phyloP scores from a whole-genome alignment of 306 rosid genomes.

The Acacia acuminata region DNA sequence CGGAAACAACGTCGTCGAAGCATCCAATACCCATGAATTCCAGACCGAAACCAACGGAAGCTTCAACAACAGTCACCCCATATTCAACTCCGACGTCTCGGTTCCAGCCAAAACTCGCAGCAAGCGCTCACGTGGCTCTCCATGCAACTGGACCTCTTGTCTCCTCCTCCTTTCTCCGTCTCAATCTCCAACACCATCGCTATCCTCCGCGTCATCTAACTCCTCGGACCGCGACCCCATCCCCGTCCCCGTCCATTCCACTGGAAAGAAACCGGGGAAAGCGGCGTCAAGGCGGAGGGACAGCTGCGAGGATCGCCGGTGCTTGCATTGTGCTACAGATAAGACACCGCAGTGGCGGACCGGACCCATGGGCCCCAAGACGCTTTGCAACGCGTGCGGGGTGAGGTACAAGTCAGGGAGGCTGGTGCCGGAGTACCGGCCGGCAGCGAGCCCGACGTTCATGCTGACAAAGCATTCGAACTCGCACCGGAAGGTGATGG shows the following conservation, averaged over 20 bases:
- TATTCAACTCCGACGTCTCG: slow-evolving; percentile 52
- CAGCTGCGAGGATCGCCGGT: slow-evolving; percentile 53
- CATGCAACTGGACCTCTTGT: slow-evolving; percentile 78
- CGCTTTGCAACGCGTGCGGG: slow-evolving; percentile 77
- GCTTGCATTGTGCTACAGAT: slow-evolving; percentile 81
- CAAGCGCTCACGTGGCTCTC: slow-evolving; percentile 79
- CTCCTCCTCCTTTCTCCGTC: slow-evolving; percentile 50
- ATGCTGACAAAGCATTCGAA: slow-evolving; percentile 79
- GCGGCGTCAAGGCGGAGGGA: slow-evolving; percentile 47
- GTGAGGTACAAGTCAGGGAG: slow-evolving; percentile 82
- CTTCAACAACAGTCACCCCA: slow-evolving; percentile 27
- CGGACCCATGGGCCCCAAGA: slow-evolving; percentile 82
- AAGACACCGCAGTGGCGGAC: slow-evolving; percentile 90
- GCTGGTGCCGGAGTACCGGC: slow-evolving; percentile 81
- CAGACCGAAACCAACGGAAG: slow-evolving; percentile 37
- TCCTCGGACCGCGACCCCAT: slow-evolving; percentile 37
- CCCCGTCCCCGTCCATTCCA: slow-evolving; percentile 24
- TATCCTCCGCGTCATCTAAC: slow-evolving; percentile 28
- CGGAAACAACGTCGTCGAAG: slow-evolving; percentile 34
- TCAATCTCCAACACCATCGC: background rate
- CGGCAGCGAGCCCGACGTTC: slow-evolving; percentile 87
- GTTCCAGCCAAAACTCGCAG: slow-evolving; percentile 88
- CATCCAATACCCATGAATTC: slow-evolving; percentile 37
- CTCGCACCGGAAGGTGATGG: slow-evolving; percentile 87
- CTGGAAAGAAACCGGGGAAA: slow-evolving; percentile 37